Evolutionary conservation across 2,329 filamentous ascomycete genomes (phyloP), one percentile per base, ranked within the genome.

Genomic region (Tolypocladium amazonense): DNA sequence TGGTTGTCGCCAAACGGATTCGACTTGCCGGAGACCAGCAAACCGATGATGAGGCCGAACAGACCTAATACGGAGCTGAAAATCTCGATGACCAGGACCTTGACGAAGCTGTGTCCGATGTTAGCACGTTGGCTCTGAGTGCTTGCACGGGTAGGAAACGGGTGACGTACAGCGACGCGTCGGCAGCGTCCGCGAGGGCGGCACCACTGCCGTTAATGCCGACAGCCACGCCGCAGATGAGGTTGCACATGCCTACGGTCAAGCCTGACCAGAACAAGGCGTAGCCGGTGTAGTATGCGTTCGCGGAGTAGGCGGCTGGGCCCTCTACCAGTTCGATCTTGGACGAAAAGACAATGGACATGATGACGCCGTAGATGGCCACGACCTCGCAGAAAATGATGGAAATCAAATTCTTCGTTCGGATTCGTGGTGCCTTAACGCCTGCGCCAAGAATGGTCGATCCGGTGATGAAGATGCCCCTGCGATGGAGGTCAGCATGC

Each of bases 381-480:
- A 99, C 94, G 71, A 99, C 94, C 79, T 99, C 94, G 81, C 94
- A 99, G 79, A 99, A 99, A 78, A 99, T 97, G 76, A 99, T 99
- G 70, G 93, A 97, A 74, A 99, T 97, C 71, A 99, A 78, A 81
- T 99, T 99, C 87, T 99, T 99, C 64, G 94, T 99, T 74, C 94
- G 90, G 77, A 99, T 99, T 69, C 94, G 89, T 43, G 95, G 95
- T 54, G 94, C 93, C 76, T 90, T 93, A 71, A 99, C 94, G 79
- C 94, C 94, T 68, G 90, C 94, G 71, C 95, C 95, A 66, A 99
- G 84, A 73, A 99, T 99, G 61, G 94, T 96, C 61, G 92, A 95
- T 68, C 95, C 95, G 39, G 94, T 99, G 68, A 97, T 94, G 79
- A 99, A 94, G 75, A 99, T 99, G 70, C 95, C 94, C 94, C 94